These are phyloP conservation scores for Pseudogymnoascus sp. DNA, from an alignment of 2,329 filamentous ascomycete genomes.

Conservation along the genomic window DNA sequence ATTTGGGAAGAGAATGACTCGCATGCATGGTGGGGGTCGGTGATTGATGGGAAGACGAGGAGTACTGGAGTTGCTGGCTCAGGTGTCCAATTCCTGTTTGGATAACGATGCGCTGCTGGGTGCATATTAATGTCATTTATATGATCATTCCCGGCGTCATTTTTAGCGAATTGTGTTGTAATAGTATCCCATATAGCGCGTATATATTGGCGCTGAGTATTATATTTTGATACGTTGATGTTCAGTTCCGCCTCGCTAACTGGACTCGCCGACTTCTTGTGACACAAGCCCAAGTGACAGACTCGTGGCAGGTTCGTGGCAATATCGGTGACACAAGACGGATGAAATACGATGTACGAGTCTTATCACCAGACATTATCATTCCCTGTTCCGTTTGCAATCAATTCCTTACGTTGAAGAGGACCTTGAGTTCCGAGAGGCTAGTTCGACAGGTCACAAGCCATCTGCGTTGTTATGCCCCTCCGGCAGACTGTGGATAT, in stretches of 20 bases:
- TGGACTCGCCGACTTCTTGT: not conserved
- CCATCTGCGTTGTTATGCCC: not conserved
- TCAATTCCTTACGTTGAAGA: too few relatives aligned
- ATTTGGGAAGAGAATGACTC: constrained; percentile 20
- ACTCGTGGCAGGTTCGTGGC: too few relatives aligned
- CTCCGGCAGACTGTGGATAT: not conserved
- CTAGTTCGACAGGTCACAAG: not conserved
- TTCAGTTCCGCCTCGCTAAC: not conserved
- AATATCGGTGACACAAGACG: too few relatives aligned
- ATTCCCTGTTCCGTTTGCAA: too few relatives aligned
- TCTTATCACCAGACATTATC: too few relatives aligned
- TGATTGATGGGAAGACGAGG: constrained; percentile 19
- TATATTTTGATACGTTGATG: not conserved
- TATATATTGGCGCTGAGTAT: not conserved
- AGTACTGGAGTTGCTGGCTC: not conserved
- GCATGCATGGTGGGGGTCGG: constrained; percentile 18
- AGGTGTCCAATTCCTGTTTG: not conserved
- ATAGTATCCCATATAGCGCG: not conserved
- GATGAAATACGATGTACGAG: too few relatives aligned
- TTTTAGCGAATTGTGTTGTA: not conserved
- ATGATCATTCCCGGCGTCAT: not conserved
- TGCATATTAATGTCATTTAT: not conserved
- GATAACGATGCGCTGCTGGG: not conserved
- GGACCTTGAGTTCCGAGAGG: too few relatives aligned
- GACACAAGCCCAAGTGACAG: too few relatives aligned